These are phyloP conservation scores for Lactifluus rugatus DNA, from an alignment of 768 basidiomycete species.

Conservation along the genomic window DNA sequence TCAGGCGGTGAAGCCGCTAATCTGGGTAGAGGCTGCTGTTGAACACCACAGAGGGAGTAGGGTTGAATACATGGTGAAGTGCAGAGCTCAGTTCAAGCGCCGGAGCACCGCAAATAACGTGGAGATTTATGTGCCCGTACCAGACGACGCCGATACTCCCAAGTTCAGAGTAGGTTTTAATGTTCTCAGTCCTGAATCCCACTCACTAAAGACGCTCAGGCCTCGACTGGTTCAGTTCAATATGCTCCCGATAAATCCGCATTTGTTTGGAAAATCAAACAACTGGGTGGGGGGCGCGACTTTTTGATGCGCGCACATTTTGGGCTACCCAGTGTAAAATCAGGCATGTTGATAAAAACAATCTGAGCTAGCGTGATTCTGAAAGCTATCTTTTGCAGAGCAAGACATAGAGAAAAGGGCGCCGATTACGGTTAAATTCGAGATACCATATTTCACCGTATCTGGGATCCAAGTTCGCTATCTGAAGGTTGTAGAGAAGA, in stretches of 20 bases:
- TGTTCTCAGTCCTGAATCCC: neutral
- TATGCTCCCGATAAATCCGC: constrained; percentile 98
- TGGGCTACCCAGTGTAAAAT: constrained; percentile 87
- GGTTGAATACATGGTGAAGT: constrained; percentile 93
- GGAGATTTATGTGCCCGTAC: constrained; percentile 97
- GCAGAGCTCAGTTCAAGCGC: constrained; percentile 95
- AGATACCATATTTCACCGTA: constrained; percentile 98
- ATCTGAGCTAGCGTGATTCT: neutral
- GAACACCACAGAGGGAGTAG: constrained; percentile 91
- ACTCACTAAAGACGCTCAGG: constrained; percentile 38
- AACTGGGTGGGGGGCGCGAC: constrained; percentile 89
- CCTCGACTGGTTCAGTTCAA: constrained; percentile 89
- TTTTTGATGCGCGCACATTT: constrained; percentile 99
- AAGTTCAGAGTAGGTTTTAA: constrained; percentile 73
- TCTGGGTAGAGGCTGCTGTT: constrained; percentile 96
- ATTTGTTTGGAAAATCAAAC: constrained; percentile 99
- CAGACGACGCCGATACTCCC: constrained; percentile 96
- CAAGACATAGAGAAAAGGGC: constrained; percentile 82
- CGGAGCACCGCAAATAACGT: constrained; percentile 97
- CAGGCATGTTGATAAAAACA: constrained; percentile 44
- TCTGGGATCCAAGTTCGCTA: constrained; percentile 97
- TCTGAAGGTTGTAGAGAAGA: constrained; percentile 97
- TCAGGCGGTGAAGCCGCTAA: constrained; percentile 91
- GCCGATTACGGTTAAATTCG: constrained; percentile 95
- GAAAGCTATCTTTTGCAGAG: constrained; percentile 27